Evolutionary conservation across 2,329 filamentous ascomycete species (phyloP), one percentile per base, ranked within the genome.

Genomic region (Ploettnerulaceae sp.): DNA sequence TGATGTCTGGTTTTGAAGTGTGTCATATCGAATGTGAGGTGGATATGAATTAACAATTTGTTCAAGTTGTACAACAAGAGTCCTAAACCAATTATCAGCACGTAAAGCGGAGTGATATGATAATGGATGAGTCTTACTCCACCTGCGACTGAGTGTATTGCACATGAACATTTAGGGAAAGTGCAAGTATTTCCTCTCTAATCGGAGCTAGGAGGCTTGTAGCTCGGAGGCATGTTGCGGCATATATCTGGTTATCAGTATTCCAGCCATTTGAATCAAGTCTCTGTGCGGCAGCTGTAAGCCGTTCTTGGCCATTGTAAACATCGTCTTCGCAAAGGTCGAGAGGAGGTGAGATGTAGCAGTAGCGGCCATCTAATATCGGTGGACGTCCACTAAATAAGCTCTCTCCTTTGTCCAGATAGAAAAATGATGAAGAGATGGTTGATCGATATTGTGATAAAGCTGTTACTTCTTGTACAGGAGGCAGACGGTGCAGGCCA

Each of bases 241-340:
- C 15, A 39, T 38, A 35, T 24, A 52, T 49, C 25, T 43, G 31
- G 9, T 43, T 38, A 41, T 49, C 42, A 2, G 39, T 49, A 15
- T 52, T 52, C 49, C 49, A 52, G 11, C 49, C 47, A 15, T 49
- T 17, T 5, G 32, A 11, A 18, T 33, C 29, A 7, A 48, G 38
- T 11, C n/a, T 37, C 15, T 12, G 15, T 2, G 37, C 12, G 12
- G 45, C 38, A 7, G 22, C 38, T 12, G 37, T 24, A 1, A 48
- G 33, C 8, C 37, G 12, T 24, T 36, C 45, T 3, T 14, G 31
- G 12, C 37, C 37, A 17, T 17, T 15, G 20, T 48, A 47, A 3
- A 47, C 4, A 18, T 49, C 49, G 7, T 52, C 49, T 17, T 49
- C 46, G 11, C 26, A 25, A 7, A 52, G 31, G 42, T 52, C 49